Base-by-base conservation (phyloP, 2,329 filamentous ascomycete species). In the Cercospora canescens region DNA sequence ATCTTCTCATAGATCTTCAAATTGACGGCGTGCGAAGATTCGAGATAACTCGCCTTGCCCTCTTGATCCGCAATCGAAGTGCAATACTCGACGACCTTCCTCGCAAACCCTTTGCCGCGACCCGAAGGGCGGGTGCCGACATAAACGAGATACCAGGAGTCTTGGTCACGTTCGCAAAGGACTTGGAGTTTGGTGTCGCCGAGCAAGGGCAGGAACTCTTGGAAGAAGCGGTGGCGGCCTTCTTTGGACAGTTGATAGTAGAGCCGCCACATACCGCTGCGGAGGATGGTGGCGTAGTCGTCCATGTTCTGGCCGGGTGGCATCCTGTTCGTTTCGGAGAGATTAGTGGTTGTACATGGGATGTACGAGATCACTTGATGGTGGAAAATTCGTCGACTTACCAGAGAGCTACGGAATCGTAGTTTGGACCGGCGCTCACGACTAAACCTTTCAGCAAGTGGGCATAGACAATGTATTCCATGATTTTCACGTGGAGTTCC, bases 111-210 rank as follows among this genome's bases (percentile, higher is more conserved):
- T 72, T 89, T 89, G 56, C 91, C 87, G 67, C 90, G 87, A 4
- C 89, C 87, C 67, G 83, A 84, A 35, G 90, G 88, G 77, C 89
- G 90, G 59, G 91, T 93, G 68, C 92, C 92, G 67, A 96, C 83
- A 78, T 94, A 95, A 56, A 93, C 91, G 62, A 96, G 87, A 77
- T 95, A 95, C 85, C 91, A 95, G 75, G 86, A 88, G 67, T 90
- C 83, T 71, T 83, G 77, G 75, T 92, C 89, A 59, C 88, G 85
- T 41, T 85, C 82, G 24, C 89, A 89, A 78, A 95, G 85, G 67
- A 91, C 84, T 67, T 87, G 83, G 67, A 84, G 81, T 82, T 94
- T 94, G 74, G 89, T 89, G 71, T 88, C 81, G 79, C 92, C 87
- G 69, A 95, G 85, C 54, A 93, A 83, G 16, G 91, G 91, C 56